Conservation (phyloP, 2,329 filamentous ascomycete species). For the Colletotrichum lini region DNA sequence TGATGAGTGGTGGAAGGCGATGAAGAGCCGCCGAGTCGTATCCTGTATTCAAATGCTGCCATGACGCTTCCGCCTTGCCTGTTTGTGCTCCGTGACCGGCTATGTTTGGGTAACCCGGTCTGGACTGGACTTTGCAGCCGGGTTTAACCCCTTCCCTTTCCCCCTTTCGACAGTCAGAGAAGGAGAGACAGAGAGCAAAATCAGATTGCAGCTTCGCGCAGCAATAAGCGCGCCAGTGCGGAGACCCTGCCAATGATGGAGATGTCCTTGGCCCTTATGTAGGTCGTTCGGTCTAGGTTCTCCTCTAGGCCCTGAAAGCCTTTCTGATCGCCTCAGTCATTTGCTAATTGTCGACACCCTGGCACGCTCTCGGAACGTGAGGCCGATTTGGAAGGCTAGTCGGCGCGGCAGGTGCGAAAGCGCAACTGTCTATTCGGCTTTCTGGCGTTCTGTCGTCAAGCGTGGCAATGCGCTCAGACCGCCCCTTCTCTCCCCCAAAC, state of each 20-base stretch:
- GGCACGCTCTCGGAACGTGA: conserved; percentile 26
- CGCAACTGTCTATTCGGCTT: conserved; percentile 8
- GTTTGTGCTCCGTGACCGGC: background rate
- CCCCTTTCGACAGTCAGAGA: too few relatives aligned
- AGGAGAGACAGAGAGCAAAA: conserved; percentile 11
- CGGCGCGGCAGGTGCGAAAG: conserved; percentile 15
- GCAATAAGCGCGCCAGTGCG: conserved; percentile 28
- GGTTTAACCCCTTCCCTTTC: conserved; percentile 17
- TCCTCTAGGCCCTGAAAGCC: conserved; percentile 16
- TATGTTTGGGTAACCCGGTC: conserved; percentile 17
- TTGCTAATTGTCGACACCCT: conserved; percentile 10
- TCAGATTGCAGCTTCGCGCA: conserved; percentile 13
- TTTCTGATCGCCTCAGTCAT: conserved; percentile 17
- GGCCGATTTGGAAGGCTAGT: conserved; percentile 37
- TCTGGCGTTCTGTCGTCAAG: conserved; percentile 10
- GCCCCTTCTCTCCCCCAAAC: too few relatives aligned
- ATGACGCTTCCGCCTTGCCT: background rate
- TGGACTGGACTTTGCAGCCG: conserved; percentile 24
- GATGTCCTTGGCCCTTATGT: conserved; percentile 19
- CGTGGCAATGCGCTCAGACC: conserved; percentile 24
- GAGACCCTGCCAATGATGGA: conserved; percentile 9
- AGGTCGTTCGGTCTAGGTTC: conserved; percentile 19
- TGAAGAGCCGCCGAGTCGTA: conserved; percentile 10
- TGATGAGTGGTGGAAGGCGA: background rate
- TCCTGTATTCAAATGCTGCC: background rate